Evolutionary conservation across 2,329 filamentous ascomycete species (phyloP).

Genomic region (Xylariaceae sp.): DNA sequence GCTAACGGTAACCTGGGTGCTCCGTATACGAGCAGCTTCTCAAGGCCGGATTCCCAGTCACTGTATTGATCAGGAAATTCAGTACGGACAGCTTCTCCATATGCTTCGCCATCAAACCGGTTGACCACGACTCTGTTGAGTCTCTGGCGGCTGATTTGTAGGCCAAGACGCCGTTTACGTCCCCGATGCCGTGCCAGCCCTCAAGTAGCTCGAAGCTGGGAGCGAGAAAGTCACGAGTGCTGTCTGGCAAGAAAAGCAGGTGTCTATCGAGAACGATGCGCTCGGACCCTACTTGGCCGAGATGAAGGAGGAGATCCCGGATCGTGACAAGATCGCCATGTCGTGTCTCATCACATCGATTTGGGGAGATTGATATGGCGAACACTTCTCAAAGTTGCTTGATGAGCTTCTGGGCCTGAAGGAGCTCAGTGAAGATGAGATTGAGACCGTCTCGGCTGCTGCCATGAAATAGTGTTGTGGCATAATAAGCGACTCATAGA

Average conservation of each 20-base stretch:
- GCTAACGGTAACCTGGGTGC: constrained; percentile 35
- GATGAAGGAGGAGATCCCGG: constrained; percentile 29
- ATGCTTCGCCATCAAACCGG: constrained; percentile 39
- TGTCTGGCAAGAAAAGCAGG: constrained; percentile 25
- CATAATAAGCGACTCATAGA: neutral
- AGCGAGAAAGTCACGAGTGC: constrained; percentile 23
- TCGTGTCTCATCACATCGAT: constrained; percentile 31
- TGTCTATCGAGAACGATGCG: constrained; percentile 27
- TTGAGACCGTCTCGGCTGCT: constrained; percentile 22
- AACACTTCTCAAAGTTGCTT: constrained; percentile 29
- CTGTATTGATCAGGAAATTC: constrained; percentile 47
- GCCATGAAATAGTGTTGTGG: constrained; percentile 2
- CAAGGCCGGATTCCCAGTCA: constrained; percentile 43
- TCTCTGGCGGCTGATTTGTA: constrained; percentile 46
- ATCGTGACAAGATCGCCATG: constrained; percentile 21
- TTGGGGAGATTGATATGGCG: constrained; percentile 32
- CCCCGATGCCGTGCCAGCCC: constrained; percentile 33
- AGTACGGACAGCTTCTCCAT: constrained; percentile 34
- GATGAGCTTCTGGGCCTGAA: constrained; percentile 37
- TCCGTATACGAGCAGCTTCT: constrained; percentile 35
- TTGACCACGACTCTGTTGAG: constrained; percentile 43
- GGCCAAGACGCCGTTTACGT: constrained; percentile 53
- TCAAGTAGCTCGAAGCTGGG: constrained; percentile 43
- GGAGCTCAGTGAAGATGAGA: constrained; percentile 30
- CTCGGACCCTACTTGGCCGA: constrained; percentile 28